phyloP scores from a whole-genome alignment of 179 eudicot species.

The Amaranthus tricolor region DNA sequence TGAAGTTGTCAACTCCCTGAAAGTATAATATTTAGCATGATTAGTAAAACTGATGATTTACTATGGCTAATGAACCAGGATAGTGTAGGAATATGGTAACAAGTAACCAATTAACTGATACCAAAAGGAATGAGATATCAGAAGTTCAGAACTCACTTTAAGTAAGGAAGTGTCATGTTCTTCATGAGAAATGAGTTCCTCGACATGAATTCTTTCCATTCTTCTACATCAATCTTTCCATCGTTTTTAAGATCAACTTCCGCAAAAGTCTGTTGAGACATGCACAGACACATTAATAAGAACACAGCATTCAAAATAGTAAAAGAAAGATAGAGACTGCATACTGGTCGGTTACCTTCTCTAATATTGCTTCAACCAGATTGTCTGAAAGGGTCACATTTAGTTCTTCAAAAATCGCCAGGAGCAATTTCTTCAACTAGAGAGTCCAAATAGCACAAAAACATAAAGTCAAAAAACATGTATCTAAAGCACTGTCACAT shows the following conservation, averaged over 20 bases:
- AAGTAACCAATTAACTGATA: not conserved
- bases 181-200: slow-evolving; percentile 59
- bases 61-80: not conserved
- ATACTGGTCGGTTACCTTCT: slow-evolving; percentile 43
- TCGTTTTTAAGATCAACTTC: slow-evolving; percentile 68
- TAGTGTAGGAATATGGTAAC: not conserved
- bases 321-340: not conserved
- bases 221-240: slow-evolving; percentile 68
- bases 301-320: not conserved
- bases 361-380: slow-evolving; percentile 57
- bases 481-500: not conserved
- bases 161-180: slow-evolving; percentile 47
- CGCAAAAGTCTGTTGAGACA: slow-evolving; percentile 43
- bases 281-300: not conserved
- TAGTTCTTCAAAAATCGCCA: slow-evolving; percentile 58
- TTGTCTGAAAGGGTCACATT: slow-evolving; percentile 46
- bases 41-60: not conserved
- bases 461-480: not conserved
- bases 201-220: slow-evolving; percentile 60
- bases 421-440: slow-evolving; percentile 66
- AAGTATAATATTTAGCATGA: slow-evolving; percentile 1
- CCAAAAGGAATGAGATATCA: too few species aligned
- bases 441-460: slow-evolving; percentile 11
- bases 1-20: slow-evolving; percentile 67
- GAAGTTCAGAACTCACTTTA: slow-evolving; percentile 15